Evolutionary conservation across 495 filamentous ascomycete species (phyloP).

Genomic region (Lasiosphaeria miniovina): DNA sequence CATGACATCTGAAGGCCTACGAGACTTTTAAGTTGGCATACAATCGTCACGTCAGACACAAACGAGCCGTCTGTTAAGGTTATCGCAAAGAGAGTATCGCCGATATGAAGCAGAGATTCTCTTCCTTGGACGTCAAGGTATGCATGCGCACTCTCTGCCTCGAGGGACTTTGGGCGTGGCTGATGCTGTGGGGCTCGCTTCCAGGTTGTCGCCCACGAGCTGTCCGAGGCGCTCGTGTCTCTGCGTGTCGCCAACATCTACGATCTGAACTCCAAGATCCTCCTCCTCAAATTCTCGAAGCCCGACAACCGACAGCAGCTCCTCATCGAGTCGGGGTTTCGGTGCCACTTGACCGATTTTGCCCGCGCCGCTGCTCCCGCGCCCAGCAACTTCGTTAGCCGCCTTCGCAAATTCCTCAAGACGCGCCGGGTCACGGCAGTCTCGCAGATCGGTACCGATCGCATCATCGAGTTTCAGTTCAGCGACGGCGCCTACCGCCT

Average conservation of each 20-base stretch:
- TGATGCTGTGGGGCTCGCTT: constrained; percentile 9
- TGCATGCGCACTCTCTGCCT: background rate
- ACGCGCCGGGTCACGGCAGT: constrained; percentile 80
- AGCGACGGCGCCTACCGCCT: constrained; percentile 85
- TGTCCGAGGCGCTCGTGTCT: constrained; percentile 67
- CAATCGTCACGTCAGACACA: background rate
- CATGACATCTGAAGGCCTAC: no score
- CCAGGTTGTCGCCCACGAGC: constrained; percentile 90
- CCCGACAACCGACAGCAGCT: constrained; percentile 82
- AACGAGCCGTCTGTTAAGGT: background rate
- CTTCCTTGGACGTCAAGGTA: constrained; percentile 87
- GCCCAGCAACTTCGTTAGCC: constrained; percentile 78
- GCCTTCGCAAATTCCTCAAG: constrained; percentile 81
- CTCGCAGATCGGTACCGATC: constrained; percentile 85
- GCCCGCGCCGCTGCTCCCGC: constrained; percentile 76
- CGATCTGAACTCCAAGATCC: constrained; percentile 90
- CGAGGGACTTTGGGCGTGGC: background rate
- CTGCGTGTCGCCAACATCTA: constrained; percentile 91
- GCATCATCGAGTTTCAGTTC: constrained; percentile 88
- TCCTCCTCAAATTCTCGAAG: constrained; percentile 89
- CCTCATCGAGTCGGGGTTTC: constrained; percentile 91
- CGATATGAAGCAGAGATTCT: constrained; percentile 97
- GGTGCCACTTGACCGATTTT: constrained; percentile 89
- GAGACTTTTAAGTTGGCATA: no score
- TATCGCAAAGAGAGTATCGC: background rate